Evolutionary conservation across 2,329 filamentous ascomycete genomes (phyloP), one percentile per base, ranked within the genome.

Genomic region (Botryotinia calthae): DNA sequence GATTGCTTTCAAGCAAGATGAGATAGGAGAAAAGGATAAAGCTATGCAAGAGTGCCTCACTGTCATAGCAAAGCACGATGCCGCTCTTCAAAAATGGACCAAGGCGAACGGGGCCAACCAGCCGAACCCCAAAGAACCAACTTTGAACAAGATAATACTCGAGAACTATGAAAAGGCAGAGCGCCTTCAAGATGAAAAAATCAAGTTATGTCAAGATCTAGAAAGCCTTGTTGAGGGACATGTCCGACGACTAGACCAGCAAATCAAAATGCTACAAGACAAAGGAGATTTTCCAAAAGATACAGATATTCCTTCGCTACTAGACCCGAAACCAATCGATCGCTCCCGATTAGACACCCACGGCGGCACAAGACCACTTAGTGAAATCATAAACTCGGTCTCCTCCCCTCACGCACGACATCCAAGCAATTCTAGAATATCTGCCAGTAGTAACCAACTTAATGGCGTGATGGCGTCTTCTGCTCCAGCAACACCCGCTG

Each of bases 1-100:
- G 82, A 90, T 96, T 74, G 90, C 91, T 31, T 94, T 95, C 83
- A 87, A 95, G 75, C 91, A 95, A 79, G 93, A 95, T 80, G 93
- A 96, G 82, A 93, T 95, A 75, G 86, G 90, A 79, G 91, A 93
- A 80, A 95, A 95, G 82, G 93, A 97, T 81, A 87, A 88, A 67
- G 86, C 89, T 76, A 91, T 93, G 77, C 85, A 88, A 79, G 90
- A 93, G 65, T 90, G 91, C 80, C 85, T 90, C 73, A 86, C 88
- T 74, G 86, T 88, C 76, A 93, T 95, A 79, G 87, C 89, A 58
- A 89, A 91, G 73, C 90, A 91, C 76, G 93, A 97, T 79, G 86
- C 83, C 70, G 90, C 90, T 79, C 89, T 96, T 58, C 93, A 97
- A 80, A 93, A 92, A 82, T 95, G 90, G 85, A 93, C 95, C 81